phyloP scores from a whole-genome alignment of 805 yeast species.

The Zygosaccharomyces gambellarensis region DNA sequence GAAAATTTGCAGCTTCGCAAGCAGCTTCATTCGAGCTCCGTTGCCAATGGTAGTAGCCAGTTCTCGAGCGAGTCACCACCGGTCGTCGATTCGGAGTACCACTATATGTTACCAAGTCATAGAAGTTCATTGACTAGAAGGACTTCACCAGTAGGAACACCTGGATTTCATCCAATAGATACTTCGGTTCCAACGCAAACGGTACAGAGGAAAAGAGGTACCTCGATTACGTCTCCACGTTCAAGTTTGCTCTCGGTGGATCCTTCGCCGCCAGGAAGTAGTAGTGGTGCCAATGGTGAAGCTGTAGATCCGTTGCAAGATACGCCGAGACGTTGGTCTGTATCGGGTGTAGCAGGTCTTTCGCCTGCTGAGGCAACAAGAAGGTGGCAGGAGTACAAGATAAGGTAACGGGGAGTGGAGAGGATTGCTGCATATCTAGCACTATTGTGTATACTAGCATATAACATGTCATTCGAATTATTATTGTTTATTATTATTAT shows the following conservation, averaged over 20 bases:
- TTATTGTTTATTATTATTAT: background rate
- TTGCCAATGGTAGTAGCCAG: background rate
- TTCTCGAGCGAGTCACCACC: background rate
- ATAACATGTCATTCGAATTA: background rate
- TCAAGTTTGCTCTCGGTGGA: constrained; percentile 6
- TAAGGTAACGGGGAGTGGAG: constrained; percentile 3
- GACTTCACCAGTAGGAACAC: constrained; percentile 6
- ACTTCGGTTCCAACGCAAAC: constrained; percentile 8
- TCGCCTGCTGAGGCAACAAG: constrained; percentile 8
- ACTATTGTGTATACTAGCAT: background rate
- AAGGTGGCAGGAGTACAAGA: constrained; percentile 10
- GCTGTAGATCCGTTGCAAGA: constrained; percentile 10
- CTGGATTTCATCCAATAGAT: constrained; percentile 8
- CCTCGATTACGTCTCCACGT: constrained; percentile 5
- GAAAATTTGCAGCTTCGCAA: constrained; percentile 41
- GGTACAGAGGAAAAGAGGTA: constrained; percentile 9
- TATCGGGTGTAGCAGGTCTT: background rate
- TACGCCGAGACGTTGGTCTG: constrained; percentile 14
- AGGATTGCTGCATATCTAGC: background rate
- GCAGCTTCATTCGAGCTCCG: constrained; percentile 13
- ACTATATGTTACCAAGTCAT: constrained; percentile 5
- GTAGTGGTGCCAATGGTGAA: background rate
- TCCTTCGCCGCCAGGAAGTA: background rate
- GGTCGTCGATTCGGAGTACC: constrained; percentile 4
- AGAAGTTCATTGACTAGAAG: constrained; percentile 6